Base-by-base conservation (phyloP, 495 filamentous ascomycete species). In the Xylaria bambusicola region DNA sequence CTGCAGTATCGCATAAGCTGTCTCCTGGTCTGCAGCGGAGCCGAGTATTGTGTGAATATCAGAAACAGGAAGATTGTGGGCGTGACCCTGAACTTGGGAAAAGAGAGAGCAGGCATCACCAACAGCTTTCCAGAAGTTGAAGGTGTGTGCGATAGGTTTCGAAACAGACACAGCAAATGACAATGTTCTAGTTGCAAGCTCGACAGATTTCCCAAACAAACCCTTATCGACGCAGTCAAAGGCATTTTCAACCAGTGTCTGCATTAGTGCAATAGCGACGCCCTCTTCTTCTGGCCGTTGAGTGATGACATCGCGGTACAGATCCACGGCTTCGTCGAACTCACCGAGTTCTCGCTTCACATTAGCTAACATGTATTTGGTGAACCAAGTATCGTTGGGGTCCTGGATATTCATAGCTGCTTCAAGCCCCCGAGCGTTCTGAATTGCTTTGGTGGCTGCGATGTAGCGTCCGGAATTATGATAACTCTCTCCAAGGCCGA, bases 361-460 rank as follows among this genome's bases (percentile, higher is more conserved):
- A 60, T 99, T 97, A 2, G 92, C 93, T n/a, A 97, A 80, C 86
- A 99, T 96, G 67, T 97, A 96, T 62, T 90, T 88, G 6, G 91
- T 90, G 69, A 97, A 98, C 94, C 94, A 99, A 33, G 83, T 86
- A 40, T 93, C 86, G 9, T 78, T 77, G 15, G 76, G 71, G 13
- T 69, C 70, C 6, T 64, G 50, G 40, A 66, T 66, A 33, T 76
- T 72, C 2, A 76, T 66, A 4, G 83, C 73, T 51, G 84, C 78
- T 59, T 90, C 88, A 45, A 93, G 75, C 51, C 76, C 78, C 62
- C 91, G 84, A 0, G 93, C 92, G 66, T 93, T 86, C 49, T 88
- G 77, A 60, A 97, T 93, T 17, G 94, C 90, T 68, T 93, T 94
- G n/a, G 87, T 90, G 1, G 94, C 92, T 10, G 94, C 91, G 58